phyloP scores from a whole-genome alignment of 257 asterid species.

The Solanum paucissectum region DNA sequence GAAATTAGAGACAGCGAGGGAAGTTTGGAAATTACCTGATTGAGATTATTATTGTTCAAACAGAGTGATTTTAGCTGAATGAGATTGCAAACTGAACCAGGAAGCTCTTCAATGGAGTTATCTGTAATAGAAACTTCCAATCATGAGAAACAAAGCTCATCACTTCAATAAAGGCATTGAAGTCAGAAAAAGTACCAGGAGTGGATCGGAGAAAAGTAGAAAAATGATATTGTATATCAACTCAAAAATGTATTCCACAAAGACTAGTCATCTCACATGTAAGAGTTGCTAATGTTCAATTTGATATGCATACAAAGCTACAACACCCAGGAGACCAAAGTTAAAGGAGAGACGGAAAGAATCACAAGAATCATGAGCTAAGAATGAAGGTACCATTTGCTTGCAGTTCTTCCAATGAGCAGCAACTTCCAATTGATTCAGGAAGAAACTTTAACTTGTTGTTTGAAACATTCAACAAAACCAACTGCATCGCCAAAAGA shows the following conservation, averaged over 20 bases:
- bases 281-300: neutral
- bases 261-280: neutral
- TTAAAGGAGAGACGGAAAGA: neutral
- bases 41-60: constrained; percentile 68
- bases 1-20: neutral
- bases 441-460: constrained; percentile 77
- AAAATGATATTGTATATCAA: neutral
- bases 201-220: neutral
- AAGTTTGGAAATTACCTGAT: constrained; percentile 40
- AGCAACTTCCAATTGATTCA: constrained; percentile 94
- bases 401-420: constrained; percentile 89
- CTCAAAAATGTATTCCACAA: neutral
- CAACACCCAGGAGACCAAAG: neutral
- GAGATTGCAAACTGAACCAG: constrained; percentile 77
- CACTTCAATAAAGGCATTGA: no score
- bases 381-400: constrained; percentile 65
- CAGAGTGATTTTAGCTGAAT: constrained; percentile 78
- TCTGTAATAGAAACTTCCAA: constrained; percentile 30
- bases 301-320: neutral
- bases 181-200: neutral
- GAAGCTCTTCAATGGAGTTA: constrained; percentile 80
- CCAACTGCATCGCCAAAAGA: constrained; percentile 50
- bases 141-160: neutral
- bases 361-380: constrained; percentile 1
- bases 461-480: constrained; percentile 76